Base-by-base conservation (phyloP, 2,329 filamentous ascomycete genomes). In the Pleomassaria siparia region DNA sequence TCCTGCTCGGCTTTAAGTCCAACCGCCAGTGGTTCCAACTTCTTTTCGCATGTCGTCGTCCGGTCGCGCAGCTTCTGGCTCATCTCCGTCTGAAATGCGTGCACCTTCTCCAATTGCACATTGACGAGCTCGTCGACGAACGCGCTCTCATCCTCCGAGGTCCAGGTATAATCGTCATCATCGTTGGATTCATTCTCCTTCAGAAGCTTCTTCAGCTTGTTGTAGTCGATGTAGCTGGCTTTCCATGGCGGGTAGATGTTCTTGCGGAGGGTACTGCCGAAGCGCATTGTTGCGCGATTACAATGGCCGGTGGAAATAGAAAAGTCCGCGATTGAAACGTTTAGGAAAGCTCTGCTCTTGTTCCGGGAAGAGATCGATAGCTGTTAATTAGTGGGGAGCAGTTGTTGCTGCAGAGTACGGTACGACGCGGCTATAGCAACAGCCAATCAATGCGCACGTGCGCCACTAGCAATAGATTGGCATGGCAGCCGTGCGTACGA, bases 101-200 rank as follows among this genome's bases (percentile, higher is more conserved):
- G 88, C 52, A 97, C 92, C 76, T 96, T 97, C 64, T 97, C 91
- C 56, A 99, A 80, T 76, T 99, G 90, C 22, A 88, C 85, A 67
- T 96, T 96, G 72, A 96, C 86, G 58, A 97, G 82, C 76, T 97
- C 92, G 69, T 96, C 89, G 66, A 92, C 94, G 73, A 99, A 99
- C 28, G 82, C 83, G 66, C 88, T 89, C 78, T 97, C 94, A 69
- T 99, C 94, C 39, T 91, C 85, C 63, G 95, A 91, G 21, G 91
- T 96, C 94, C 94, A 99, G 32, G 72, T 63, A 49, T 83, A 77
- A 43, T 77, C 78, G 18, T 87, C 85, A 43, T 75, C 79, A 49
- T 71, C 72, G 16, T 66, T 71, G 28, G 70, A 73, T 67, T 89
- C 84, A 47, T 62, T 64, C 71, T 97, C 94, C 55, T 89, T 87